Evolutionary conservation across 2,329 filamentous ascomycete genomes (phyloP), one percentile per base, ranked within the genome.

Genomic region (Ceratocystis alfenasii): DNA sequence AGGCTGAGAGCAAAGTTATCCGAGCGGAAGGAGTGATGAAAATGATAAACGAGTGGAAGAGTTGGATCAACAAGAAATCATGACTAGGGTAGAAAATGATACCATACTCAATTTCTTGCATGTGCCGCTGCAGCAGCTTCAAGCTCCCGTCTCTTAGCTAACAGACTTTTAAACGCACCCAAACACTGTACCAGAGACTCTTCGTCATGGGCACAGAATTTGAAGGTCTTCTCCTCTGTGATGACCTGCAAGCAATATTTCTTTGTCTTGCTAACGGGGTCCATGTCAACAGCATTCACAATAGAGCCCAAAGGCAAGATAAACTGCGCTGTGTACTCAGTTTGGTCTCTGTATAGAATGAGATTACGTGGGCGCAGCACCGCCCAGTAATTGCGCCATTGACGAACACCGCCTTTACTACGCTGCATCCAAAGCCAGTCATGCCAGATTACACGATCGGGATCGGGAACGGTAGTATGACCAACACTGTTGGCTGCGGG

Each of bases 311-410:
- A 84, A 3, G 88, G 85, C 44, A 96, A 79, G 70, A 99, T 88
- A 70, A 91, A 87, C 68, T 88, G 81, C 0, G 92, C 90, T 12
- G 88, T 87, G 74, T 97, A 97, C 76, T 99, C 94, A 69, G 86
- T 80, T 69, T 95, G 89, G 72, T 95, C 88, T 75, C 96, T 96
- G 80, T 99, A 99, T 30, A 97, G 82, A 17, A 90, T 88, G 41
- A 99, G 79, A 69, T 89, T 91, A 63, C 88, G 86, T 1, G 90
- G 87, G 41, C 94, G 88, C 63, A 99, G 81, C 0, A 97, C 94
- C 12, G 88, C 88, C 94, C 94, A 97, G 67, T 91, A 82, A 71
- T 90, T 87, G 79, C 96, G 96, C 94, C 94, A 99, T 72, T 95
- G 89, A 60, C 88, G 86, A 65, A 99, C 80, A 7, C 91, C 90